phyloP scores from a whole-genome alignment of 2,329 filamentous ascomycete genomes.

The Hypoxylon sp. region DNA sequence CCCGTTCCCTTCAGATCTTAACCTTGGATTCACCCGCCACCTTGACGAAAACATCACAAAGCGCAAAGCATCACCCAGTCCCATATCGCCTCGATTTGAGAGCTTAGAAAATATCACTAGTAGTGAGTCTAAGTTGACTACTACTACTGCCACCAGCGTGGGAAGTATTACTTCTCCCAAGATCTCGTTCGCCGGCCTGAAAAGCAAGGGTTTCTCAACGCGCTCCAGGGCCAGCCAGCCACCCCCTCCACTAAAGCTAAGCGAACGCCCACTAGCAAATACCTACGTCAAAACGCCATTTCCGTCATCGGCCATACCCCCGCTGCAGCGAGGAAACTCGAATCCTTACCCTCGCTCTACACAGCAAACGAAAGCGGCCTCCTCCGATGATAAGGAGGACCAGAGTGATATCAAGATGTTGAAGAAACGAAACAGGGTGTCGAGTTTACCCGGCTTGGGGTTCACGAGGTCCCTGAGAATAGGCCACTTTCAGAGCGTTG shows the following conservation, averaged over 20 bases:
- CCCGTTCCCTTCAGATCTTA: conserved; percentile 43
- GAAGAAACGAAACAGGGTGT: conserved; percentile 41
- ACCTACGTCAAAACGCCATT: conserved; percentile 49
- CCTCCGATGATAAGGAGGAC: conserved; percentile 14
- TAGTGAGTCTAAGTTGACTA: background rate
- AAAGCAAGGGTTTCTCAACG: conserved; percentile 42
- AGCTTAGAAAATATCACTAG: background rate
- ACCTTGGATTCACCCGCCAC: conserved; percentile 19
- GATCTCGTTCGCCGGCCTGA: conserved; percentile 40
- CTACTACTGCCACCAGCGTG: background rate
- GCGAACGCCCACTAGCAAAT: conserved; percentile 40
- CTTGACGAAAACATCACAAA: background rate
- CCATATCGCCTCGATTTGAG: background rate
- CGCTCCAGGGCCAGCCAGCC: conserved; percentile 28
- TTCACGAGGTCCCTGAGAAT: conserved; percentile 27
- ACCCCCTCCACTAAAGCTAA: conserved; percentile 48
- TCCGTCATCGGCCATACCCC: conserved; percentile 12
- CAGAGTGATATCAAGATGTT: background rate
- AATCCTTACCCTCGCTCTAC: background rate
- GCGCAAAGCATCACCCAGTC: background rate
- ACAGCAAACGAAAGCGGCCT: background rate
- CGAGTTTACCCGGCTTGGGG: conserved; percentile 33
- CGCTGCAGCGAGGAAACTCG: conserved; percentile 5
- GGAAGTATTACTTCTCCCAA: conserved; percentile 1
- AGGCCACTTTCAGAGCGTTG: conserved; percentile 15